These are phyloP conservation scores for Pholiota conissans DNA, from an alignment of 768 basidiomycete genomes.

Conservation along the genomic window DNA sequence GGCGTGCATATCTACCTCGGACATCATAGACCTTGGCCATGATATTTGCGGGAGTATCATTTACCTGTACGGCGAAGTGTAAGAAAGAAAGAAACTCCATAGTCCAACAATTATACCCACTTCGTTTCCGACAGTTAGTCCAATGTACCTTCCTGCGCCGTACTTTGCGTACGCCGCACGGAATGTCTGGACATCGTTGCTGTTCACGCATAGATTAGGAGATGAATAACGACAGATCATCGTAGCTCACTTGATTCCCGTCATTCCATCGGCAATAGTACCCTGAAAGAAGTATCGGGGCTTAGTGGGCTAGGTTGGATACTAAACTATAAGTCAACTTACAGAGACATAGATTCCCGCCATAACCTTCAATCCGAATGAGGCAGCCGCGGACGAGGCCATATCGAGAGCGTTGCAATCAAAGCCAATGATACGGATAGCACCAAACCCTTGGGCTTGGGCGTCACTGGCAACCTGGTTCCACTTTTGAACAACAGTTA, in stretches of 20 bases:
- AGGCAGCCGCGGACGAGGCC: constrained; percentile 36
- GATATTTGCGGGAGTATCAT: constrained; percentile 33
- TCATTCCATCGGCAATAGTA: constrained; percentile 26
- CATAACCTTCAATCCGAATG: constrained; percentile 31
- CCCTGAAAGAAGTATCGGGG: constrained; percentile 20
- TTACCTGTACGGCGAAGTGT: constrained; percentile 11
- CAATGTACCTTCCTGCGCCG: constrained; percentile 33
- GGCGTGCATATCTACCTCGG: constrained; percentile 24
- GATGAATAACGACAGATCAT: neutral
- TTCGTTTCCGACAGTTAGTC: constrained; percentile 41
- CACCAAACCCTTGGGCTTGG: constrained; percentile 28
- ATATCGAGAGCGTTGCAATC: constrained; percentile 38
- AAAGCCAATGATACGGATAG: constrained; percentile 38
- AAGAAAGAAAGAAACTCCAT: neutral
- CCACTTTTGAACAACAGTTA: constrained; percentile 26
- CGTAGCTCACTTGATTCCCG: constrained; percentile 7
- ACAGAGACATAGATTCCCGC: constrained; percentile 37
- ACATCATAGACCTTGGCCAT: constrained; percentile 39
- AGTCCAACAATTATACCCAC: constrained; percentile 10
- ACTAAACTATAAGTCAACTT: neutral
- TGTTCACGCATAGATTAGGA: constrained; percentile 6
- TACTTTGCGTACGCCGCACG: constrained; percentile 32
- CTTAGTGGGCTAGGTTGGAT: neutral
- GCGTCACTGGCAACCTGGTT: constrained; percentile 33
- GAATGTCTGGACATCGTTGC: constrained; percentile 38